Base-by-base conservation (phyloP, 148 eudicot genomes). In the Pharnaceum exiguum region DNA sequence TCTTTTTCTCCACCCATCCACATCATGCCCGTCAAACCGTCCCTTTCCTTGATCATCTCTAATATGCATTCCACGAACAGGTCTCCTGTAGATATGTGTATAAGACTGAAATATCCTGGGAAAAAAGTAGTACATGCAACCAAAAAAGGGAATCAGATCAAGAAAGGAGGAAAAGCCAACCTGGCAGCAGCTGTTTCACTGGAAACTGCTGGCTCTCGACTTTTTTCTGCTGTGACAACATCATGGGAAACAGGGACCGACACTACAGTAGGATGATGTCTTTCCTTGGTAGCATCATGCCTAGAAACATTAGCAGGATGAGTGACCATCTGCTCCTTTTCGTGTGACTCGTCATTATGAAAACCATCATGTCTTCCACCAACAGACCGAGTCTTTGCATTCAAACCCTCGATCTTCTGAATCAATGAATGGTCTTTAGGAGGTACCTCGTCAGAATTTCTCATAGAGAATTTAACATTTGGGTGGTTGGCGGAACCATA, bases 381-480 rank as follows among this genome's bases (percentile, higher is more conserved):
- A 51, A 86, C 72, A 54, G 72, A 74, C 45, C 95, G 83, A 7
- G 71, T 71, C 79, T 89, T 89, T 10, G 83, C 95, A 86, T 94
- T 94, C 49, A 86, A 68, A 60, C 82, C 85, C 58, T 86, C 99
- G 50, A 94, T 80, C 58, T 84, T 89, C 63, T 82, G 82, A 48
- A 94, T 80, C 74, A 94, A 65, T 13, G 68, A 75, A 18, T 81
- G 64, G 51, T 82, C 84, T 60, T 68, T 77, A 19, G 72, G 66
- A 51, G 68, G 29, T 74, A 71, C 51, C 67, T 66, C 63, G 46
- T 71, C 68, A 30, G 24, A 66, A 53, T 62, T 67, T 29, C 52
- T 60, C 43, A 46, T 30, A 56, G 68, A 60, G 4, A 70, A 50
- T 62, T 63, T 73, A 8, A 36, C 69, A 52, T 57, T 30, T 16